phyloP scores from a whole-genome alignment of 1,284 basidiomycete genomes.

The Retiboletus flavoniger region DNA sequence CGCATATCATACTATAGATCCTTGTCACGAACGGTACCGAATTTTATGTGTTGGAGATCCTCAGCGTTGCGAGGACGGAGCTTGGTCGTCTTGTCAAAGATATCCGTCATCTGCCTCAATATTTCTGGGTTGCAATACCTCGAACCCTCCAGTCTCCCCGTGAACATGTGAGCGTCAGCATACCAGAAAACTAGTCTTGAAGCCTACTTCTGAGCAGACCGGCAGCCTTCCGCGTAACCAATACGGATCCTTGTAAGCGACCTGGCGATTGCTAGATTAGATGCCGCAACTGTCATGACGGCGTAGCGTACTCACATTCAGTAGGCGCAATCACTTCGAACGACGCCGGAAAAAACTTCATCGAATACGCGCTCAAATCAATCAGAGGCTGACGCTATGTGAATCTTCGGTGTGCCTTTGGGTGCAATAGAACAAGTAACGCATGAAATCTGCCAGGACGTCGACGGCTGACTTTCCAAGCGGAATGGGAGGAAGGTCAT shows the following conservation, averaged over 20 bases:
- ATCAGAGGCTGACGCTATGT: slow-evolving; percentile 46
- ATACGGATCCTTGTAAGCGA: slow-evolving; percentile 37
- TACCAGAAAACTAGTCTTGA: neutral
- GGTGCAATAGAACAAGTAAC: slow-evolving; percentile 48
- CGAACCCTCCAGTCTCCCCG: slow-evolving; percentile 35
- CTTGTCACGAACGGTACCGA: slow-evolving; percentile 47
- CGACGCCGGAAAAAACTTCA: slow-evolving; percentile 29
- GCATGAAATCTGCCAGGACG: slow-evolving; percentile 53
- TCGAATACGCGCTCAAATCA: slow-evolving; percentile 52
- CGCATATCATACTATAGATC: slow-evolving; percentile 46
- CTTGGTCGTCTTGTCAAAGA: slow-evolving; percentile 55
- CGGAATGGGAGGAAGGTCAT: slow-evolving; percentile 46
- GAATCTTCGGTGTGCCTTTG: slow-evolving; percentile 49
- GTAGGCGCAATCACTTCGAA: slow-evolving; percentile 43
- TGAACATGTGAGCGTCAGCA: slow-evolving; percentile 16
- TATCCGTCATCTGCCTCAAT: slow-evolving; percentile 43
- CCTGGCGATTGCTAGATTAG: slow-evolving; percentile 26
- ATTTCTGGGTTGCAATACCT: slow-evolving; percentile 34
- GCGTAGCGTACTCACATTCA: slow-evolving; percentile 38
- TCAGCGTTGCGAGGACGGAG: slow-evolving; percentile 42
- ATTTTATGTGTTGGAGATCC: slow-evolving; percentile 48
- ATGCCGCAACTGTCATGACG: neutral
- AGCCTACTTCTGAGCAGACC: slow-evolving; percentile 36
- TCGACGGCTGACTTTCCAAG: slow-evolving; percentile 44
- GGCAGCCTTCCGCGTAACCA: slow-evolving; percentile 45